Conservation (phyloP, 331 rosid genomes). For the Saraca asoca region DNA sequence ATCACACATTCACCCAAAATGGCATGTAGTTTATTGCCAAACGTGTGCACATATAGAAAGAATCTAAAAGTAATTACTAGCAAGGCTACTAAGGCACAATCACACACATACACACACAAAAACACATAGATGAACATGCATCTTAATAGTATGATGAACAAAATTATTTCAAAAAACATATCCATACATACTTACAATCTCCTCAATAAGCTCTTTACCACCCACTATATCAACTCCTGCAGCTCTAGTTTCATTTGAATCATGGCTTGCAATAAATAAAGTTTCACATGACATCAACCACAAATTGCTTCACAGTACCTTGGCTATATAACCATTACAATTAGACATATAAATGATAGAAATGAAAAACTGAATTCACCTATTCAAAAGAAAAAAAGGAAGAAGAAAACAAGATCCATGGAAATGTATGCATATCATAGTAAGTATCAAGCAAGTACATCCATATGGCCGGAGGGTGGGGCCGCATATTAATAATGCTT, state of each 20-base stretch:
- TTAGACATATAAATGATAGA: too few species aligned
- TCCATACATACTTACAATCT: conserved; percentile 74
- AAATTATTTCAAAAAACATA: conserved; percentile 36
- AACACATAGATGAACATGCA: conserved; percentile 2
- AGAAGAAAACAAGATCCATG: too few species aligned
- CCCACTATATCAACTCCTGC: conserved; percentile 99
- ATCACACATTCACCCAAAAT: conserved; percentile 1
- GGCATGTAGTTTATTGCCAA: conserved; percentile 6
- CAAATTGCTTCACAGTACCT: too few species aligned
- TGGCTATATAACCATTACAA: too few species aligned
- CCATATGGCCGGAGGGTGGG: too few species aligned
- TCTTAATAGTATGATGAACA: conserved; percentile 1
- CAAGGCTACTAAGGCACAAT: neutral
- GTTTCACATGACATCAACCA: too few species aligned
- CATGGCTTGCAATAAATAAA: too few species aligned
- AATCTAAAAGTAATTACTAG: neutral
- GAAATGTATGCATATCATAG: too few species aligned
- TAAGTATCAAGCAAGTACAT: too few species aligned
- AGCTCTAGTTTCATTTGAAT: conserved; percentile 93
- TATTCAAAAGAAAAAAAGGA: too few species aligned
- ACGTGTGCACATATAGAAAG: neutral
- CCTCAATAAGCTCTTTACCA: conserved; percentile 85
- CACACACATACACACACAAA: conserved; percentile 1
- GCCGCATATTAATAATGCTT: too few species aligned
- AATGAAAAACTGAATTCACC: too few species aligned